A percentile compares a stretch with the other conserved stretches of the same genome.
phyloP scores from a whole-genome alignment of 495 filamentous ascomycete species.

The Baudoinia panamericana region DNA sequence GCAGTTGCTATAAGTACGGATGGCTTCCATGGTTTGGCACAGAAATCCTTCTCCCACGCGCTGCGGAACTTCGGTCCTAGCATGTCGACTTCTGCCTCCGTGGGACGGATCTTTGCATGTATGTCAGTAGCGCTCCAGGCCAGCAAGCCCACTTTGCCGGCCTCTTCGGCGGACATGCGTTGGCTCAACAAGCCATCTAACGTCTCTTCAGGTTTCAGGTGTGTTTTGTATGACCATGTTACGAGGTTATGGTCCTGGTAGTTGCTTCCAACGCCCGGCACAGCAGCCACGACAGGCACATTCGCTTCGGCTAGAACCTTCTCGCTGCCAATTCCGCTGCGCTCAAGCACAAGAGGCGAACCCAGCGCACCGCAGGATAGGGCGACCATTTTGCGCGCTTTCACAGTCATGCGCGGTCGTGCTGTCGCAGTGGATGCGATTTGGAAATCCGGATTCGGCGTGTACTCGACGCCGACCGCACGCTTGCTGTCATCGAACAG shows the following conservation, averaged over 20 bases:
- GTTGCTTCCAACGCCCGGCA: slow-evolving; percentile 22
- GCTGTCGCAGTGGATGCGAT: slow-evolving; percentile 26
- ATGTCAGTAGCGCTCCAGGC: slow-evolving; percentile 39
- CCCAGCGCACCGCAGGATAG: slow-evolving; percentile 22
- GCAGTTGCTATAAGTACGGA: slow-evolving; percentile 10
- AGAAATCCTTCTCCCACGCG: slow-evolving; percentile 18
- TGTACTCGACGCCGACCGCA: slow-evolving; percentile 21
- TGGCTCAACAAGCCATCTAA: slow-evolving; percentile 24
- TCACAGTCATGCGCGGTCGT: slow-evolving; percentile 23
- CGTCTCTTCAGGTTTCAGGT: slow-evolving; percentile 13
- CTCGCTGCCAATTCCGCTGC: slow-evolving; percentile 22
- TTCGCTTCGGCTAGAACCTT: slow-evolving; percentile 11
- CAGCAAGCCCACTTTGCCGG: slow-evolving; percentile 23
- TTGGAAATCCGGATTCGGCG: slow-evolving; percentile 14
- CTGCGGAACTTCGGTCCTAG: slow-evolving; percentile 20
- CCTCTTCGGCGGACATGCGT: slow-evolving; percentile 22
- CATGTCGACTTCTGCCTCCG: slow-evolving; percentile 17
- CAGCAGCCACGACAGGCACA: slow-evolving; percentile 12
- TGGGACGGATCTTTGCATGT: slow-evolving; percentile 19
- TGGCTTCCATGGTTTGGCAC: slow-evolving; percentile 15
- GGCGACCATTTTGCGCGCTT: slow-evolving; percentile 24
- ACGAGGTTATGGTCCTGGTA: slow-evolving; percentile 23
- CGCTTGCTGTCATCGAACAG: slow-evolving; percentile 16
- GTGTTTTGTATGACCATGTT: slow-evolving; percentile 15
- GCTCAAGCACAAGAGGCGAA: slow-evolving; percentile 25